These are phyloP conservation scores for Wickerhamomyces subpelliculosus DNA, from an alignment of 805 yeast genomes.

Conservation along the genomic window DNA sequence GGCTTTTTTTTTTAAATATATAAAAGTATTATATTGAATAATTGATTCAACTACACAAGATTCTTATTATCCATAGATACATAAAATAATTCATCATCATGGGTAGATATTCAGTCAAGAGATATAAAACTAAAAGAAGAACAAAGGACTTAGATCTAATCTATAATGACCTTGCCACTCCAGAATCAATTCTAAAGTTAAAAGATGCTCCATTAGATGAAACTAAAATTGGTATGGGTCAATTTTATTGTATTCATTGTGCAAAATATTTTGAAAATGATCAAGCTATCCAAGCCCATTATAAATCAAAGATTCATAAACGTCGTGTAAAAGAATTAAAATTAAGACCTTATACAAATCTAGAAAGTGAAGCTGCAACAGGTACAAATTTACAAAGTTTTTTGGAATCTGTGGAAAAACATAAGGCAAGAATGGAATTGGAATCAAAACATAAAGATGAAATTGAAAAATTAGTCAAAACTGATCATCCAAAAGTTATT, in stretches of 20 bases:
- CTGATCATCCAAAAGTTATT: conserved; percentile 24
- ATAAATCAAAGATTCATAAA: conserved; percentile 73
- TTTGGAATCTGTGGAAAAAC: conserved; percentile 53
- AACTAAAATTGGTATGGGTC: conserved; percentile 89
- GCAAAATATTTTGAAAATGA: conserved; percentile 86
- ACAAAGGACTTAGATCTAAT: conserved; percentile 80
- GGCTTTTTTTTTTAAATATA: too few relatives aligned
- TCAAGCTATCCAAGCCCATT: conserved; percentile 63
- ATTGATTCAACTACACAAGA: too few relatives aligned
- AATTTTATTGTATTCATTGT: conserved; percentile 90
- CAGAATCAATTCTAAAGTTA: conserved; percentile 55
- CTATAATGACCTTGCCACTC: conserved; percentile 61
- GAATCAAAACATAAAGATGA: conserved; percentile 39
- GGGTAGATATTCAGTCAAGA: conserved; percentile 84
- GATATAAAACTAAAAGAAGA: conserved; percentile 88
- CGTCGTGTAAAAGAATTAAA: conserved; percentile 74
- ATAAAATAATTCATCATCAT: conserved; percentile 35
- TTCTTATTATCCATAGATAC: too few relatives aligned
- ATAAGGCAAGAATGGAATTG: conserved; percentile 44
- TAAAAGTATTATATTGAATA: too few relatives aligned
- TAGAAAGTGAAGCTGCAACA: conserved; percentile 87
- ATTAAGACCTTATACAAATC: conserved; percentile 75
- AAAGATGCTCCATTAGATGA: conserved; percentile 86
- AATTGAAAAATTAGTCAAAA: conserved; percentile 21
- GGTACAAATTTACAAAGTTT: conserved; percentile 71